Base-by-base conservation (phyloP, 805 yeast species). In the Yarrowia keelungensis region DNA sequence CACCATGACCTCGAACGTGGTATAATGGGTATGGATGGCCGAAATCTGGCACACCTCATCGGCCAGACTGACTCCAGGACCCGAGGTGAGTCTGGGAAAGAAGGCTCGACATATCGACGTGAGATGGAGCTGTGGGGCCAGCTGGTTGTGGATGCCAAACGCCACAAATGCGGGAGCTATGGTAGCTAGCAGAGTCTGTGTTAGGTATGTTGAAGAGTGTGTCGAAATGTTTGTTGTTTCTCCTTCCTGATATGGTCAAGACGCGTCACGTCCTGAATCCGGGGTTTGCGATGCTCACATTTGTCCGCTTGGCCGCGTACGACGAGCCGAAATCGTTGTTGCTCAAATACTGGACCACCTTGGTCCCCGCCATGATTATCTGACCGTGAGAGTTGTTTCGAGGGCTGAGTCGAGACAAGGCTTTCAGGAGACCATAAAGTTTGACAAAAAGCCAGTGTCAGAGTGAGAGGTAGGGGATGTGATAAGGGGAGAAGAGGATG, bases 291-390 rank as follows among this genome's bases (percentile, higher is more conserved):
- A 35, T 22, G 42, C 65, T 59, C 65, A 59, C 65, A 16, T 59
- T 59, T 1, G 65, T 59, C 42, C 65, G 65, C 38, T 45, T 43
- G 51, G 65, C 46, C 43, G 51, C 38, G 42, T 43, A 59, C 14
- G 65, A 35, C 65, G 11, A 19, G 14, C 65, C 51, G 9, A 43
- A 35, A 12, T 36, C 46, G 67, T 59, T 35, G 41, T 16, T 43
- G 56, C 42, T 35, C 42, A 47, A 16, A 15, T 49, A 62, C 26
- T 47, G 61, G 56, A 49, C 67, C 72, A 11, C 72, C 66, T 38
- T 70, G 71, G 53, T 59, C 47, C 61, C 72, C 71, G 26, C 68
- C 70, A 39, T 68, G 68, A 42, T 67, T 61, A 15, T 58, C 58
- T 47, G 26, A 45, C 54, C 69, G 68, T 50, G 54, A 61, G 47